Conservation (phyloP, 768 basidiomycete species). For the Galerina marginata region DNA sequence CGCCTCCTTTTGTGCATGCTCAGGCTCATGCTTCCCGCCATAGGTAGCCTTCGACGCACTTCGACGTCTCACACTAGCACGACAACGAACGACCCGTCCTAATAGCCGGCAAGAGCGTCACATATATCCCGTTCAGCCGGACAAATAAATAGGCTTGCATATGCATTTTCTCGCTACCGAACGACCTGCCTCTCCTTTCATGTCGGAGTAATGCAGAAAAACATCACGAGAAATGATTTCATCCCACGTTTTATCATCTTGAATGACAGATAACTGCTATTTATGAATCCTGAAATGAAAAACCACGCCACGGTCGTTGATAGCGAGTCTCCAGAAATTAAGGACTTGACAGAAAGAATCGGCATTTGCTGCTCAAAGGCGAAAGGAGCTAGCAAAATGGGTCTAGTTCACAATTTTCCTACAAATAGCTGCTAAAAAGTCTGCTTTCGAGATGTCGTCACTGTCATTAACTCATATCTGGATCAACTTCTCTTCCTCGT, state of each 20-base stretch:
- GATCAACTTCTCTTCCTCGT: constrained; percentile 37
- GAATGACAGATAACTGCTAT: not conserved
- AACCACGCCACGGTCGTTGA: not conserved
- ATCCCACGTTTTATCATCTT: constrained; percentile 1
- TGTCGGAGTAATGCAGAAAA: not conserved
- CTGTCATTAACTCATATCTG: constrained; percentile 26
- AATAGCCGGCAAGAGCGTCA: not conserved
- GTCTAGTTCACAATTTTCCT: constrained; percentile 5
- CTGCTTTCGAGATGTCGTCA: constrained; percentile 8
- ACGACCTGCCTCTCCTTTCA: not conserved
- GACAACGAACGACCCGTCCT: too few relatives aligned
- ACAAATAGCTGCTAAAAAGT: not conserved
- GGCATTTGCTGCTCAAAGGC: not conserved
- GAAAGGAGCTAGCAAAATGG: not conserved
- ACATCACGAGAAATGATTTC: constrained; percentile 4
- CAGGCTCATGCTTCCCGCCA: not conserved
- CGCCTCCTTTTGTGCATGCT: not conserved
- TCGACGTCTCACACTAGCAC: too few relatives aligned
- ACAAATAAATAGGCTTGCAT: not conserved
- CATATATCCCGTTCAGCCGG: not conserved
- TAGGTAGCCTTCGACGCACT: too few relatives aligned
- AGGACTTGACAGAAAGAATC: not conserved
- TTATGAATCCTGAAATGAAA: not conserved
- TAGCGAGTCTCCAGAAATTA: not conserved
- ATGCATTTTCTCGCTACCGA: constrained; percentile 15